These are phyloP conservation scores for Fusarium nygamai DNA, from an alignment of 2,329 filamentous ascomycete genomes.

Conservation along the genomic window DNA sequence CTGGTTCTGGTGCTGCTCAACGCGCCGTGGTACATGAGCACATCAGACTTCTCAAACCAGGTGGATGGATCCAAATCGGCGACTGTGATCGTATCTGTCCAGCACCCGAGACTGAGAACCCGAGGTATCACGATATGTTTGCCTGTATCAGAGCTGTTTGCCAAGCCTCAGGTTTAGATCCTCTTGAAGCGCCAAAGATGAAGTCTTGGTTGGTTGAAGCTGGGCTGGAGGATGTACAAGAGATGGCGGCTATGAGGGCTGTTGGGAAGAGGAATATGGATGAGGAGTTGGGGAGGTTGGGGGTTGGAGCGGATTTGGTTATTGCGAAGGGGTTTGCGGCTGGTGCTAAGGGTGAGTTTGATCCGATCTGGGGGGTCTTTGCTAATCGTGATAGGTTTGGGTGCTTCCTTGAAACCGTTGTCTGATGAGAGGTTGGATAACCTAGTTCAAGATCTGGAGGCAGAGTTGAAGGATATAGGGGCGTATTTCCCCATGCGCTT, in stretches of 20 bases:
- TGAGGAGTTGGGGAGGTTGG: background rate
- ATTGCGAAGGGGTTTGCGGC: constrained; percentile 6
- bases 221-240: background rate
- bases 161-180: background rate
- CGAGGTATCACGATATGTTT: constrained; percentile 4
- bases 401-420: background rate
- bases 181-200: background rate
- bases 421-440: background rate
- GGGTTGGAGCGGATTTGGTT: background rate
- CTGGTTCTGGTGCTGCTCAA: background rate
- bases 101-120: background rate
- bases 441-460: background rate
- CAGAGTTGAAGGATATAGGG: background rate
- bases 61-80: constrained; percentile 9
- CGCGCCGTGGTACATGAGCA: background rate
- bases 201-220: constrained; percentile 3
- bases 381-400: background rate
- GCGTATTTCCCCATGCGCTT: constrained; percentile 8
- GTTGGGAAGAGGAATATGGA: background rate
- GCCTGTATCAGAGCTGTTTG: background rate
- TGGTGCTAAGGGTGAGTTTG: background rate
- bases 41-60: constrained; percentile 6
- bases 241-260: background rate
- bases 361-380: accelerated
- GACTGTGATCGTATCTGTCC: constrained; percentile 12